These are phyloP conservation scores for Tetrapisispora namnaoensis DNA, from an alignment of 805 yeast species.

Conservation along the genomic window DNA sequence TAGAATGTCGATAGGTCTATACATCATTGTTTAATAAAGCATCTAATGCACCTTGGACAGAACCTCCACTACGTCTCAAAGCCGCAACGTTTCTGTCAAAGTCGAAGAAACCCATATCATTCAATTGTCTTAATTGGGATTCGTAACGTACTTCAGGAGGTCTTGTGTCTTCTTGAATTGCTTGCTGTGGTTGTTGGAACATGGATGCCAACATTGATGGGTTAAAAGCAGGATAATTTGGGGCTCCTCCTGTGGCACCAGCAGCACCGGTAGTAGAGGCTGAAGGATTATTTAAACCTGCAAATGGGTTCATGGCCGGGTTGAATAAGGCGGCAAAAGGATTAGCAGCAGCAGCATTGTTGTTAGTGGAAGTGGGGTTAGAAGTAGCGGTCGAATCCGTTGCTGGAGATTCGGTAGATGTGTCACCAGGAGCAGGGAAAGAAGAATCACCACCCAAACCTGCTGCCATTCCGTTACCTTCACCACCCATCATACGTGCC, in stretches of 20 bases:
- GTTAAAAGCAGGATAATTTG: conserved; percentile 33
- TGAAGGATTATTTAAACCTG: conserved; percentile 9
- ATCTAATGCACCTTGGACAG: conserved; percentile 94
- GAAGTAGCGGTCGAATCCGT: conserved; percentile 13
- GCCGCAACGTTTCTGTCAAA: conserved; percentile 90
- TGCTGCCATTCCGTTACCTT: conserved; percentile 22
- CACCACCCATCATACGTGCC: conserved; percentile 39
- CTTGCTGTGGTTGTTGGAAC: conserved; percentile 29
- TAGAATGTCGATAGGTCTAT: conserved; percentile 13
- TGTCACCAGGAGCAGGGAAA: conserved; percentile 44
- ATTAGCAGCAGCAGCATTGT: conserved; percentile 29
- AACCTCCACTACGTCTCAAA: conserved; percentile 89
- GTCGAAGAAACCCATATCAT: conserved; percentile 82
- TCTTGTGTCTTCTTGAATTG: conserved; percentile 40
- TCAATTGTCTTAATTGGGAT: conserved; percentile 59
- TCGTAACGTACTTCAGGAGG: conserved; percentile 79
- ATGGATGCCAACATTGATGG: conserved; percentile 39
- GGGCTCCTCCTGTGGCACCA: conserved; percentile 20
- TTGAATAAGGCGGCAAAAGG: conserved; percentile 42
- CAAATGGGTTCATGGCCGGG: conserved; percentile 36
- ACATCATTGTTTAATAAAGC: conserved; percentile 59
- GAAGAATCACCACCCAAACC: conserved; percentile 19
- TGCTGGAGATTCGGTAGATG: conserved; percentile 12
- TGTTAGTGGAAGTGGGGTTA: conserved; percentile 11
- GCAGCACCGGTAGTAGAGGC: conserved; percentile 10